Evolutionary conservation across 768 basidiomycete genomes (phyloP).

Genomic region (Auriculariales sp.): DNA sequence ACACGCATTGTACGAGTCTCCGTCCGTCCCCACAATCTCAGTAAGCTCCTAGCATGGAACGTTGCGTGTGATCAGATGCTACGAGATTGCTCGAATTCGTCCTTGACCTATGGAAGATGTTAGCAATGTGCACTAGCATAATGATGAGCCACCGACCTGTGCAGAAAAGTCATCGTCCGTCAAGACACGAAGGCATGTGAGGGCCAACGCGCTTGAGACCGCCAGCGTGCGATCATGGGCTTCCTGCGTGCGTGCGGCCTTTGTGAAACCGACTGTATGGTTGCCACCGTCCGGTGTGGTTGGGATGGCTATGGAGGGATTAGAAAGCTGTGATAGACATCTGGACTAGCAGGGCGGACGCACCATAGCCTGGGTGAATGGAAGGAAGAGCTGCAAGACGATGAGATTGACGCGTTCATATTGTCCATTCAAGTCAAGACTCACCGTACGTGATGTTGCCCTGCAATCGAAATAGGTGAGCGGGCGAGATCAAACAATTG

Average conservation of each 20-base stretch:
- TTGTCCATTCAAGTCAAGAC: slow-evolving; percentile 20
- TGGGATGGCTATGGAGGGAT: slow-evolving; percentile 45
- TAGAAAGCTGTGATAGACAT: slow-evolving; percentile 1
- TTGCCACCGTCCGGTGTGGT: slow-evolving; percentile 57
- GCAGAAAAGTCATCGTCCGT: slow-evolving; percentile 41
- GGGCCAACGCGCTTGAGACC: slow-evolving; percentile 45
- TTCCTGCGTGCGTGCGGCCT: slow-evolving; percentile 39
- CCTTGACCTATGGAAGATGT: no score
- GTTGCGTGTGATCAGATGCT: no score
- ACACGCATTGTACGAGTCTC: slow-evolving; percentile 1
- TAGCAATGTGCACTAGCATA: no score
- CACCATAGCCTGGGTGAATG: slow-evolving; percentile 11
- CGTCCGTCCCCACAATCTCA: no score
- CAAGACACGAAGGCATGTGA: slow-evolving; percentile 44
- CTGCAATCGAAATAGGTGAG: slow-evolving; percentile 20
- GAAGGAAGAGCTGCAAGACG: slow-evolving; percentile 11
- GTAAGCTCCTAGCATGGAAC: no score
- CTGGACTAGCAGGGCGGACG: neutral
- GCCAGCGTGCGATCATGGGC: slow-evolving; percentile 49
- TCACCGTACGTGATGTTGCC: slow-evolving; percentile 60
- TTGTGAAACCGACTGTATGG: slow-evolving; percentile 54
- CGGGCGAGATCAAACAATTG: slow-evolving; percentile 2
- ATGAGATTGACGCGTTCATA: slow-evolving; percentile 7
- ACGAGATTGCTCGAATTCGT: no score
- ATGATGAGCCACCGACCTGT: no score